Base-by-base conservation (phyloP, 805 yeast species). In the Scheffersomyces spartinae region DNA sequence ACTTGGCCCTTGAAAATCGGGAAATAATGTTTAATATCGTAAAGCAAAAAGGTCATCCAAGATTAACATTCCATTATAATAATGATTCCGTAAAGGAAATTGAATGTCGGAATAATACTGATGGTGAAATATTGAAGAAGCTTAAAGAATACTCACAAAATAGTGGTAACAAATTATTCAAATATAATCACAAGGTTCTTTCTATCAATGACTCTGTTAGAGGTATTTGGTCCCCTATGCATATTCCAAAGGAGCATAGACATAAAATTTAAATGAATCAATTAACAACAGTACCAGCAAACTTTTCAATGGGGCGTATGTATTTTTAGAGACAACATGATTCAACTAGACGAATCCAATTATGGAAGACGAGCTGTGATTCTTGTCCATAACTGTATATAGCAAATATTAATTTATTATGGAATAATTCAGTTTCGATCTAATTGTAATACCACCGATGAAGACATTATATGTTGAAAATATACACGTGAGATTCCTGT, bases 151-250 rank as follows among this genome's bases (percentile, higher is more conserved):
- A 80, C 41, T 59, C 69, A 33, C 79, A 76, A 46, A 60, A 85
- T 15, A 68, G 80, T 24, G 96, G 96, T 26, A 74, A 73, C 42
- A 43, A 47, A 7, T 64, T 68, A 42, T 57, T 66, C 40, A 79
- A 79, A 50, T 72, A 61, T 39, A 74, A 81, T 45, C 78, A 83
- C 30, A 57, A 53, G 43, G 97, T 91, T 18, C 69, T 74, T 51
- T 77, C 94, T 21, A 54, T 68, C 34, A 91, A 88, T 48, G 70
- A 68, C 28, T 74, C 93, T 29, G 85, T 88, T 10, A 79, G 98
- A 65, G 98, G 98, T 44, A 67, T 91, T 25, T 91, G 98, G 98
- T 85, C 96, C 23, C 98, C 98, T 31, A 64, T 88, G 61, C 95
- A 86, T 46, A 77, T 69, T 26, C 46, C 49, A 20, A 60, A 57